Evolutionary conservation across 2,329 filamentous ascomycete species (phyloP), one percentile per base, ranked within the genome.

Genomic region (Trichophyton mentagrophytes): DNA sequence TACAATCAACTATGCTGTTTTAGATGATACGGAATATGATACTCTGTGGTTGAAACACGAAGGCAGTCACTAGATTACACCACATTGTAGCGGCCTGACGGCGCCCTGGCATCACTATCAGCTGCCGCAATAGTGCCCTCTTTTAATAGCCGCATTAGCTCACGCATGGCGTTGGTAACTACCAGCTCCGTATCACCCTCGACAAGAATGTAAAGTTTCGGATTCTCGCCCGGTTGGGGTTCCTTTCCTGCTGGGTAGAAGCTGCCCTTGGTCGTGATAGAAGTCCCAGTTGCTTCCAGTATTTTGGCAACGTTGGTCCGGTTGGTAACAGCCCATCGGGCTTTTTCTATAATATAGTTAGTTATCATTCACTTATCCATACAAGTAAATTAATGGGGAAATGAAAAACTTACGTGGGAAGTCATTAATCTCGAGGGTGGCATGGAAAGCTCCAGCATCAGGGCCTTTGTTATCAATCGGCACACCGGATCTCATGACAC

Each of bases 391-490:
- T 38, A 4, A 38, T 11, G 9, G 33, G 33, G 11, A 11, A 13
- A 13, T 13, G 56, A 58, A 60, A 9, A 76, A 30, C 78, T 75
- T 77, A 80, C 78, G 93, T 38, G 93, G 93, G 75, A 97, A 97
- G 75, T 99, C 93, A 74, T 99, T 99, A 82, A 99, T 99, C 74
- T 97, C 93, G 64, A 99, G 80, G 3, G 92, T 97, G 15, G 93
- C 91, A 73, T 99, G 93, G 81, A 90, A 99, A 0, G 91, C 90
- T 58, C 93, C 93, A 2, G 93, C 93, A 73, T 99, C 93, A 0
- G 93, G 93, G 0, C 93, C 93, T 74, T 96, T 96, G 77, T 99
- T 99, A 78, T 99, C 93, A 71, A 96, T 95, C 6, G 93, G 90
- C 64, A 95, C 91, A 13, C 93, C 93, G 3, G 89, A 87, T 63